Base-by-base conservation (phyloP, 2,329 filamentous ascomycete species). In the Paraconiothyrium brasiliense region DNA sequence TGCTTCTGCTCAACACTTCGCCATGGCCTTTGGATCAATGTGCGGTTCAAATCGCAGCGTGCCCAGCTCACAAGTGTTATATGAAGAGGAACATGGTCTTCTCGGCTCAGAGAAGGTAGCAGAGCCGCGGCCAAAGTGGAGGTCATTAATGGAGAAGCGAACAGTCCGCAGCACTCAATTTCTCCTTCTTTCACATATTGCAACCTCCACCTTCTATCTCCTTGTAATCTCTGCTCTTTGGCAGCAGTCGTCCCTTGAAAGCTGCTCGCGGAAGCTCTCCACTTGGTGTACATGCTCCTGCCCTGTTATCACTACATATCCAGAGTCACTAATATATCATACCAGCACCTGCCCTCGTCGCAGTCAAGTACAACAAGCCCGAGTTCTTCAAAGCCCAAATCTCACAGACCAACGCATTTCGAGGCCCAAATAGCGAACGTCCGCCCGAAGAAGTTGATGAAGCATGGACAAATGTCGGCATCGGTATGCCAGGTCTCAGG, bases 361-460 rank as follows among this genome's bases (percentile, higher is more conserved):
- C 44, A 24, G 20, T 47, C 20, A 47, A 47, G 20, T 47, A 47
- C 20, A 24, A 47, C 20, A 8, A 47, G n/a, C 44, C 44, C 20
- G 44, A 47, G 5, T 47, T 47, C 20, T 47, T 47, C 44, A 47
- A 47, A 20, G 44, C 44, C 13, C n/a, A 47, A 20, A 27, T 47
- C 11, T 47, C 24, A 22, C 44, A 47, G 20, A 47, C 44, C 44
- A 47, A 47, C 44, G 44, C 44, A 13, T 47, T 47, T 20, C 44
- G 44, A 5, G 44, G 44, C 13, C 44, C 44, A 9, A 22, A 47
- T 1, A 20, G 44, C 10, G 20, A 47, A 27, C 44, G 44, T 47
- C 44, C 44, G 27, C 44, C 44, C 11, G 27, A 47, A 27, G 44
- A 47, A 47, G 44, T 47, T 11, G 44, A 47, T 27, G 44, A 47